Evolutionary conservation across 305 asterid species (phyloP).

Genomic region (Plantago coronopus): DNA sequence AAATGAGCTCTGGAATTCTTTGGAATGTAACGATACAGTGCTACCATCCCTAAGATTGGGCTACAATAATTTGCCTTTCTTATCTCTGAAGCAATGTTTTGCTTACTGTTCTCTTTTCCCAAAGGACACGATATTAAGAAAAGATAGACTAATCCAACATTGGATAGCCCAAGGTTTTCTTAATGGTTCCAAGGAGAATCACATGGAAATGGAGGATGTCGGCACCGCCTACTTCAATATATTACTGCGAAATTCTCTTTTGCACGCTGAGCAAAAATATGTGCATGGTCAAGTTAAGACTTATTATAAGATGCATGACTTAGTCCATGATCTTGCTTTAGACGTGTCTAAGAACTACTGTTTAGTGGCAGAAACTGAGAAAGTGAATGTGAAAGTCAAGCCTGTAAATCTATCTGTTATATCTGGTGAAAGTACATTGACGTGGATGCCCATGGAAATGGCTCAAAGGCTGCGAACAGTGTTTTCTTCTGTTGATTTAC

Average conservation of each 20-base stretch:
- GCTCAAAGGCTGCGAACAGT: constrained; percentile 22
- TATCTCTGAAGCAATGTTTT: constrained; percentile 26
- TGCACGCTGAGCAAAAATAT: constrained; percentile 17
- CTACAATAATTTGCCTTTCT: constrained; percentile 25
- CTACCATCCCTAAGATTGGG: constrained; percentile 21
- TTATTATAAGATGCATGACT: constrained; percentile 27
- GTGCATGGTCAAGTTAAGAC: neutral
- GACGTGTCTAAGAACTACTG: constrained; percentile 16
- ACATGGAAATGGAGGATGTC: constrained; percentile 22
- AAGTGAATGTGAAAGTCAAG: neutral
- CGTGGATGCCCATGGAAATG: neutral
- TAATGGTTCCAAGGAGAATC: constrained; percentile 7
- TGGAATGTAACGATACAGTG: constrained; percentile 11
- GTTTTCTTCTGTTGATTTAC: neutral
- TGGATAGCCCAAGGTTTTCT: constrained; percentile 32
- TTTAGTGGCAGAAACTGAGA: neutral
- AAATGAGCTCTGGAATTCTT: constrained; percentile 18
- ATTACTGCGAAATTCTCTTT: constrained; percentile 21
- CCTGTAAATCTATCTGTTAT: constrained; percentile 9
- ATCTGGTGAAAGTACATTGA: neutral
- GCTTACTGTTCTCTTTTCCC: constrained; percentile 25
- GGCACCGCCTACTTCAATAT: constrained; percentile 20
- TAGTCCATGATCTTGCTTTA: constrained; percentile 32
- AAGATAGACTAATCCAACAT: constrained; percentile 20
- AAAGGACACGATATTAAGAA: constrained; percentile 19